Percentiles rank a stretch among this genome's conserved stretches.
Conservation (phyloP, 1,284 basidiomycete genomes). For the Polyporus tsugae region DNA sequence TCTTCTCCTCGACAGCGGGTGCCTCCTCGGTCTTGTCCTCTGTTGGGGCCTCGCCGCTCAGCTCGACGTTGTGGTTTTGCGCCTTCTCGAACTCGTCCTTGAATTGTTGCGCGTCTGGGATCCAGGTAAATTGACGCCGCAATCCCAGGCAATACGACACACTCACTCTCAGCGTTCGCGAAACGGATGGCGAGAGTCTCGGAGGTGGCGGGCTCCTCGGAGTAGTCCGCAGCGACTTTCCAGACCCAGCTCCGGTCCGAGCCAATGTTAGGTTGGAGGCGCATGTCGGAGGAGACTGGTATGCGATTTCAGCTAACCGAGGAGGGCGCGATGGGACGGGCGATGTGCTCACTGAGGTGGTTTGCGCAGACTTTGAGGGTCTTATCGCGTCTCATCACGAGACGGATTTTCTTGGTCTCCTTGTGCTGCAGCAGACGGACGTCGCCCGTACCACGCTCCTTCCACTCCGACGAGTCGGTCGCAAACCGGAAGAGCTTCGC, state of each 20-base stretch:
- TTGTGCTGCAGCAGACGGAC: slow-evolving; percentile 91
- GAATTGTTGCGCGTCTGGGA: slow-evolving; percentile 85
- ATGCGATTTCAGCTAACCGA: slow-evolving; percentile 8
- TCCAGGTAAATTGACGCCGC: not conserved
- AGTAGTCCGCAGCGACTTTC: slow-evolving; percentile 96
- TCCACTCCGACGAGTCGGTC: slow-evolving; percentile 88
- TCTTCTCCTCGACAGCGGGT: slow-evolving; percentile 28
- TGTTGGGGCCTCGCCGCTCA: slow-evolving; percentile 41
- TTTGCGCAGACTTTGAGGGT: slow-evolving; percentile 99
- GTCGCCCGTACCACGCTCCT: slow-evolving; percentile 95
- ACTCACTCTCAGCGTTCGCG: slow-evolving; percentile 95
- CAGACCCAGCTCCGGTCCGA: slow-evolving; percentile 99
- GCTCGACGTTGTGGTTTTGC: slow-evolving; percentile 72
- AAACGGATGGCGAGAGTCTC: slow-evolving; percentile 99
- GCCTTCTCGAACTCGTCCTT: slow-evolving; percentile 89
- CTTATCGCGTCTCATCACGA: slow-evolving; percentile 99
- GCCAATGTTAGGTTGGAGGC: slow-evolving; percentile 96
- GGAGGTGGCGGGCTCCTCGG: slow-evolving; percentile 87
- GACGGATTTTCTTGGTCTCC: slow-evolving; percentile 89
- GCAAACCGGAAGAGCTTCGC: slow-evolving; percentile 99
- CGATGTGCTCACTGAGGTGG: slow-evolving; percentile 81
- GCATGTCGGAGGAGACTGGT: slow-evolving; percentile 91
- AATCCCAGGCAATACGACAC: not conserved
- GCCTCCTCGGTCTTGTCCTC: slow-evolving; percentile 35
- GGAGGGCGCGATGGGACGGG: not conserved